Conservation (phyloP, 257 asterid species). For the Nicotiana attenuata region DNA sequence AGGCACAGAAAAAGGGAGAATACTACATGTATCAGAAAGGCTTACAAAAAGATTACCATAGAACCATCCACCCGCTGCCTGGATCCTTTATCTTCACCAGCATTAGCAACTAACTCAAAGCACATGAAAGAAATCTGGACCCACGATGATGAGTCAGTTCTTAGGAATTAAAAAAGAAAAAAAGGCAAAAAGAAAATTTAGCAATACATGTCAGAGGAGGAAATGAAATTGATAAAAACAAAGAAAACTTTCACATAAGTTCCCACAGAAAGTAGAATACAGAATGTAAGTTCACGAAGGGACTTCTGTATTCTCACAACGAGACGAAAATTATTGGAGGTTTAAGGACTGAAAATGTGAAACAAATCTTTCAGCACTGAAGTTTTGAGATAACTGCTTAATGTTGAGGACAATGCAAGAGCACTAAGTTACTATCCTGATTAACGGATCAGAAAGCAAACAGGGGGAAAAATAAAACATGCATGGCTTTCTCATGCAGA, state of each 20-base stretch:
- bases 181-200: neutral
- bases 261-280: neutral
- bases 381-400: neutral
- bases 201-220: neutral
- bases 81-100: neutral
- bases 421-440: neutral
- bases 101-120: neutral
- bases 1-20: neutral
- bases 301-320: no score
- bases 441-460: neutral
- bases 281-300: neutral
- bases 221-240: neutral
- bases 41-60: neutral
- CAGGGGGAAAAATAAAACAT: neutral
- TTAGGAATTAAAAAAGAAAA: neutral
- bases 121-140: slow-evolving; percentile 3
- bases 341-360: neutral
- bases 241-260: neutral
- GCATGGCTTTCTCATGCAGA: neutral
- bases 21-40: neutral
- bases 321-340: neutral
- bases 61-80: slow-evolving; percentile 3
- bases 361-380: neutral
- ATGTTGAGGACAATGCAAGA: neutral
- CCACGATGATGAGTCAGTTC: neutral